Evolutionary conservation across 371 early-diverging fungal genomes (phyloP).

Genomic region (Dichotomocladium elegans): DNA sequence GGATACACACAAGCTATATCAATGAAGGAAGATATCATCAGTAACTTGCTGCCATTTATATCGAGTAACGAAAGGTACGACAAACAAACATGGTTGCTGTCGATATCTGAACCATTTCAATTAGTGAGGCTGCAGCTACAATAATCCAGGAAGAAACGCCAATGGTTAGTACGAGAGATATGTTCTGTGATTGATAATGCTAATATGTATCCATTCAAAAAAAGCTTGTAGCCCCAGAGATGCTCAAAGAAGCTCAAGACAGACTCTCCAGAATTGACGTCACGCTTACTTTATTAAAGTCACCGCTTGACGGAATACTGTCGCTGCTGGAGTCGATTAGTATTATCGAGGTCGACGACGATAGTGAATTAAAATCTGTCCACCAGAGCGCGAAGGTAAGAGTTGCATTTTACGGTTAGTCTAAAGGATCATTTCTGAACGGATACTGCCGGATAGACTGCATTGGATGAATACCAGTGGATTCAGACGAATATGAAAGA

Average conservation of each 20-base stretch:
- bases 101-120: neutral
- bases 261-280: neutral
- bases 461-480: conserved; percentile 7
- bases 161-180: neutral
- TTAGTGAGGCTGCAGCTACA: neutral
- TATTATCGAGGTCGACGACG: conserved; percentile 35
- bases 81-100: neutral
- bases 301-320: conserved; percentile 25
- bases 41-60: conserved; percentile 7
- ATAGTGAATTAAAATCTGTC: conserved; percentile 40
- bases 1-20: conserved; percentile 18
- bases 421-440: conserved; percentile 6
- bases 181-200: no score
- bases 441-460: neutral
- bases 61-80: conserved; percentile 2
- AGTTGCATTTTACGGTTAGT: neutral
- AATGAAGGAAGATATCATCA: conserved; percentile 8
- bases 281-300: conserved; percentile 6
- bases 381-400: conserved; percentile 42
- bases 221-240: conserved; percentile 1
- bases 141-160: neutral
- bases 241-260: neutral
- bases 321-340: conserved; percentile 36
- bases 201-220: no score
- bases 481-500: neutral